Evolutionary conservation across 1,139 yeast species (phyloP), one percentile per base, ranked within the genome.

Genomic region (Hansenula lynferdii): DNA sequence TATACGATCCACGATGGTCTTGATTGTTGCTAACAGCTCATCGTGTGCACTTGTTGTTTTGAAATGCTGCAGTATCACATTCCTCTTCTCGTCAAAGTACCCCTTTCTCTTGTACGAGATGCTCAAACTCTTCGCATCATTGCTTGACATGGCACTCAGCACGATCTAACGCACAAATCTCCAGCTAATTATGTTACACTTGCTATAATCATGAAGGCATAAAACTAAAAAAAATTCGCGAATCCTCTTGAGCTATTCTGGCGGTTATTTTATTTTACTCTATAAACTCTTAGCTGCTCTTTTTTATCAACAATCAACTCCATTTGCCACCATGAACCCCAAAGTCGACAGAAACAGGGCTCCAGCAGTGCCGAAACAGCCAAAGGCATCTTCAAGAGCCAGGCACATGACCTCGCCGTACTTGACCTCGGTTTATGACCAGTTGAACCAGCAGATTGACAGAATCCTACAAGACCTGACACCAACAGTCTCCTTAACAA

Each of bases 101-200:
- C 57, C 57, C 15, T 39, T 43, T n/a, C 55, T 39, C 35, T 50
- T 51, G 43, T 45, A 52, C 14, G 36, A 27, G n/a, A 45, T 42
- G 6, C 42, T 36, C 10, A 51, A 34, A 10, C 39, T 27, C 35
- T 42, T 44, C 3, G 47, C 43, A 7, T 47, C 46, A 15, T 28
- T 31, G 9, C 21, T 31, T 9, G 31, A 24, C 36, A 36, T 36
- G n/a, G n/a, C n/a, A n/a, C n/a, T n/a, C n/a, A n/a, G n/a, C n/a
- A n/a, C n/a, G n/a, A n/a, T n/a, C n/a, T n/a, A n/a, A n/a, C n/a
- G n/a, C n/a, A n/a, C n/a, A n/a, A n/a, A n/a, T n/a, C n/a, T n/a
- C n/a, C n/a, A n/a, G n/a, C n/a, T n/a, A n/a, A n/a, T n/a, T n/a
- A n/a, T n/a, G n/a, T n/a, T n/a, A n/a, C n/a, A n/a, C n/a, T n/a